phyloP scores from a whole-genome alignment of 768 basidiomycete species.

The Galerina marginata region DNA sequence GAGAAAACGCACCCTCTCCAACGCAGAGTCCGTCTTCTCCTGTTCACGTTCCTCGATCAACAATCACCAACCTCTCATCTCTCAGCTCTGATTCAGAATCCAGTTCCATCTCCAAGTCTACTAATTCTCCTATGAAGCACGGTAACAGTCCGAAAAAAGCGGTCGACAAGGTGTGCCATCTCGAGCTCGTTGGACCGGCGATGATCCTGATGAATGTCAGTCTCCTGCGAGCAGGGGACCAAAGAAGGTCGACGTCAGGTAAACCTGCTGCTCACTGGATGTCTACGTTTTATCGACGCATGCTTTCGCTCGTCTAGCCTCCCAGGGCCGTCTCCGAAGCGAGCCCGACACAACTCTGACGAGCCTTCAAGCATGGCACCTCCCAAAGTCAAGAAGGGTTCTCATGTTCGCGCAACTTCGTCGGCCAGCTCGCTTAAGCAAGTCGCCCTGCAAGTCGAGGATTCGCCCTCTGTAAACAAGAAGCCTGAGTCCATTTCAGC shows the following conservation, averaged over 20 bases:
- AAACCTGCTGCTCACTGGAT: slow-evolving; percentile 3
- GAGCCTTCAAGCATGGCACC: slow-evolving; percentile 12
- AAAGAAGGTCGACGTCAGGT: slow-evolving; percentile 31
- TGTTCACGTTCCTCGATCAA: background rate
- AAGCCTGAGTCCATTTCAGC: slow-evolving; percentile 19
- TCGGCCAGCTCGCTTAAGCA: slow-evolving; percentile 40
- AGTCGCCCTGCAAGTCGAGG: slow-evolving; percentile 22
- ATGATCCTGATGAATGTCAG: slow-evolving; percentile 17
- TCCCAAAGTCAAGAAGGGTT: slow-evolving; percentile 29
- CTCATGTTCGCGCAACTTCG: slow-evolving; percentile 29
- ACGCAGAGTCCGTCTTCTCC: slow-evolving; percentile 22
- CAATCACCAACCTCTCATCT: background rate
- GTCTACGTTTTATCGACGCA: slow-evolving; percentile 9
- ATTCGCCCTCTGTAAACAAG: slow-evolving; percentile 23
- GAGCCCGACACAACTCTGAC: slow-evolving; percentile 25
- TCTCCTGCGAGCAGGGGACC: slow-evolving; percentile 25
- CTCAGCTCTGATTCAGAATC: slow-evolving; percentile 25
- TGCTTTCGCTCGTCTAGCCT: slow-evolving; percentile 24
- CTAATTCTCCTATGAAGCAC: slow-evolving; percentile 15
- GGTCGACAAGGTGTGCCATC: slow-evolving; percentile 18
- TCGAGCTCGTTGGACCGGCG: background rate
- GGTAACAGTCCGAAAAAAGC: slow-evolving; percentile 18
- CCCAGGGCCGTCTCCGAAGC: slow-evolving; percentile 35
- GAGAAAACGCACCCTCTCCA: slow-evolving; percentile 30
- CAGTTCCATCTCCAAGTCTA: slow-evolving; percentile 17